These are phyloP conservation scores for Cinnamomum micranthum DNA, from an alignment of 164 flowering plant species.

Conservation along the genomic window DNA sequence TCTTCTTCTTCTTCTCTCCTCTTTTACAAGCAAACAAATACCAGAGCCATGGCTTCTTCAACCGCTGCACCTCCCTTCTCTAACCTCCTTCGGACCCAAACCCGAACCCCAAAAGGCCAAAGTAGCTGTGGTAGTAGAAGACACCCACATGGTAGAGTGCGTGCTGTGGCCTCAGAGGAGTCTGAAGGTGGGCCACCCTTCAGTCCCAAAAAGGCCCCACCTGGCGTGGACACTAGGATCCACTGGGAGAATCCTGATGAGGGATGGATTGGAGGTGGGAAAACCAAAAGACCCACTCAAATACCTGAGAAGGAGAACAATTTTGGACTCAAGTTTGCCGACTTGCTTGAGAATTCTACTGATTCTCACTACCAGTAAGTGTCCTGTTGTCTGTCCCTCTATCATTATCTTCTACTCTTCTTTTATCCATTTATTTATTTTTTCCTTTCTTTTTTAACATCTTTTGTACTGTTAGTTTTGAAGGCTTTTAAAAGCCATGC, in stretches of 20 bases:
- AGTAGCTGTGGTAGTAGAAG: too few species aligned
- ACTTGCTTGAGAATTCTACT: slow-evolving; percentile 56
- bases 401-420: too few species aligned
- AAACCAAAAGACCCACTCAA: neutral
- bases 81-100: slow-evolving; percentile 3
- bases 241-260: slow-evolving; percentile 86
- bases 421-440: too few species aligned
- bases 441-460: too few species aligned
- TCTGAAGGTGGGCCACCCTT: neutral
- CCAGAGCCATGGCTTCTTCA: slow-evolving; percentile 12
- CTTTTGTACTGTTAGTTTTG: too few species aligned
- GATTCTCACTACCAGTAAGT: slow-evolving; percentile 90
- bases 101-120: neutral
- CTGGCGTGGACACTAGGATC: slow-evolving; percentile 81
- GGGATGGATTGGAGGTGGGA: slow-evolving; percentile 71
- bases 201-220: slow-evolving; percentile 31
- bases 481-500: too few species aligned
- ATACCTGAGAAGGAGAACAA: slow-evolving; percentile 28
- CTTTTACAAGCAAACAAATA: neutral
- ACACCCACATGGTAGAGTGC: neutral
- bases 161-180: neutral
- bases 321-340: slow-evolving; percentile 57
- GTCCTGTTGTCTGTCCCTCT: neutral
- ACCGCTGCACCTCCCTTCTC: slow-evolving; percentile 17
- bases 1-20: neutral